Evolutionary conservation across 768 basidiomycete genomes (phyloP), one percentile per base, ranked within the genome.

Genomic region (Hydnomerulius pinastri): DNA sequence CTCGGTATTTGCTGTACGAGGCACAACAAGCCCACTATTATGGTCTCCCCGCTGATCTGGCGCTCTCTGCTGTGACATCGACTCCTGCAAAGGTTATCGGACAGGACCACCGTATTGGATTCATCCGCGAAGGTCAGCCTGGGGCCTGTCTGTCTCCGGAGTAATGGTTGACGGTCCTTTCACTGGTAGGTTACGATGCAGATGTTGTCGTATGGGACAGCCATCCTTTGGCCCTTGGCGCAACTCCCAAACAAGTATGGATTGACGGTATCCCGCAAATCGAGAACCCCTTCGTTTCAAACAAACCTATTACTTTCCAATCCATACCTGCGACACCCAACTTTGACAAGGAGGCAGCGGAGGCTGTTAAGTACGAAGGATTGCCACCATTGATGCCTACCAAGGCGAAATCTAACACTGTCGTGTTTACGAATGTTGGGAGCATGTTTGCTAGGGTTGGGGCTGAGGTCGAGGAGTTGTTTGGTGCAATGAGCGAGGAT

Each of bases 231-330:
- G 73, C 81, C 1, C 73, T 93, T 10, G 88, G 88, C 18, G 88
- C 90, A 18, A 84, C 89, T 1, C 90, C 90, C 4, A 75, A 77
- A 43, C 90, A 92, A 71, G 88, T 90, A 7, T 91, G 78, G 69
- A 90, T 93, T 53, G 92, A 95, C 59, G 92, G 92, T 3, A 86
- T 93, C 42, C 62, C 86, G 0, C 92, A 95, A 58, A 58, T 87
- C 2, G 60, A 71, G 37, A 60, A 68, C 3, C 76, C 84, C 3
- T 63, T 74, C 55, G 64, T 78, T 15, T 63, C 76, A 32, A 40
- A 68, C 43, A 93, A 95, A 62, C 81, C 86, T 0, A 40, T 54
- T 1, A 48, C 65, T 6, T 66, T 80, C 53, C 89, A 92, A 57
- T 46, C 53, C 5, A 53, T 76, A 6, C 84, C 86, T 9, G 56